Percentiles rank a stretch among this genome's conserved stretches.
phyloP scores from a whole-genome alignment of 2,329 filamentous ascomycete species.

The Diaporthe batatas region DNA sequence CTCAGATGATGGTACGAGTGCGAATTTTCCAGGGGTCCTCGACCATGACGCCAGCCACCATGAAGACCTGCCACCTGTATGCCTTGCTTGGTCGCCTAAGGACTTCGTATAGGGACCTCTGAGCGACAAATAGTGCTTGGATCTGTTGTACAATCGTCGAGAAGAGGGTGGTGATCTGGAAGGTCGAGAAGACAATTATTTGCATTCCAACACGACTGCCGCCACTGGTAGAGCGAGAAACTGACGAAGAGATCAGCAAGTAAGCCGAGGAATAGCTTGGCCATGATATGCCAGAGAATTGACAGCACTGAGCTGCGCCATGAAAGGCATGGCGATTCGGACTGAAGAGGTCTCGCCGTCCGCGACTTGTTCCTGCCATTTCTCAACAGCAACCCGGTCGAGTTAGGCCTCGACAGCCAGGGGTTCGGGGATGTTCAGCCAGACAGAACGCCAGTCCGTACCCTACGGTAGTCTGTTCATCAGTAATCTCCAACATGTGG shows the following conservation, averaged over 20 bases:
- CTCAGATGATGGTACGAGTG: constrained; percentile 73
- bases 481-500: constrained; percentile 69
- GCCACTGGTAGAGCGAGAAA: constrained; percentile 74
- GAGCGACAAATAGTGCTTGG: constrained; percentile 82
- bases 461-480: constrained; percentile 52
- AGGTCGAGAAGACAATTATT: constrained; percentile 80
- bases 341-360: constrained; percentile 51
- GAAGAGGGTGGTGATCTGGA: constrained; percentile 83
- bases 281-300: constrained; percentile 84
- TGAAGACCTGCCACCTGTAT: constrained; percentile 82
- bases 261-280: constrained; percentile 73
- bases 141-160: constrained; percentile 77
- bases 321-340: constrained; percentile 83
- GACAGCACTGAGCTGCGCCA: constrained; percentile 73
- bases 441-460: constrained; percentile 79
- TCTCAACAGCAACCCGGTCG: constrained; percentile 70
- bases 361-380: constrained; percentile 44
- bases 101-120: constrained; percentile 81
- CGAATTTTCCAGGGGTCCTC: constrained; percentile 80
- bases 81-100: constrained; percentile 80
- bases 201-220: constrained; percentile 77
- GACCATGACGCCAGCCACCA: constrained; percentile 78
- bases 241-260: constrained; percentile 79
- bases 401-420: constrained; percentile 71
- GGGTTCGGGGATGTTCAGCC: constrained; percentile 68